Evolutionary conservation across 2,329 filamentous ascomycete genomes (phyloP).

Genomic region (Aspergillus pseudoglaucus): DNA sequence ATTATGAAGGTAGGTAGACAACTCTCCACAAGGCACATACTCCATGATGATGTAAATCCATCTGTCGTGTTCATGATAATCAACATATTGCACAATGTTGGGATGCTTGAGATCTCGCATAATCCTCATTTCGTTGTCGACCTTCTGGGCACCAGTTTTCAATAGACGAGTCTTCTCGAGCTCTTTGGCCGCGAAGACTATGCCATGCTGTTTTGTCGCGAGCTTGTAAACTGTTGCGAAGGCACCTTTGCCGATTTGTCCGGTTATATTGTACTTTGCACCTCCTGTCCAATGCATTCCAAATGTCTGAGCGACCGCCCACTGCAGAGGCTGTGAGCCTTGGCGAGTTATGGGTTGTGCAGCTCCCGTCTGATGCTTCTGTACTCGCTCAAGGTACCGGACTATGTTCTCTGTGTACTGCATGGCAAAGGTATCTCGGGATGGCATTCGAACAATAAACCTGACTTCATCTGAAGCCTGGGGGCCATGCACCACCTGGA

Average conservation of each 20-base stretch:
- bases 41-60: conserved; percentile 97
- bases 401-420: conserved; percentile 64
- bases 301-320: conserved; percentile 39
- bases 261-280: conserved; percentile 73
- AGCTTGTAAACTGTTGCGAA: conserved; percentile 93
- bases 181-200: conserved; percentile 85
- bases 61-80: conserved; percentile 74
- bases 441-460: conserved; percentile 81
- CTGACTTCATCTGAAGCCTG: conserved; percentile 56
- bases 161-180: conserved; percentile 89
- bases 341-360: conserved; percentile 18
- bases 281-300: conserved; percentile 78
- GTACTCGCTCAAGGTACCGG: conserved; percentile 53
- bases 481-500: conserved; percentile 57
- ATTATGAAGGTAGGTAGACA: conserved; percentile 64
- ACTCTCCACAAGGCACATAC: conserved; percentile 72
- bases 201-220: conserved; percentile 75
- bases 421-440: conserved; percentile 61
- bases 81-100: conserved; percentile 87
- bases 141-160: conserved; percentile 85
- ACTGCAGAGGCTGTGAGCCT: conserved; percentile 25
- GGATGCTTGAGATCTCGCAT: conserved; percentile 79
- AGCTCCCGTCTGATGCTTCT: conserved; percentile 16
- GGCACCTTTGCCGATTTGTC: conserved; percentile 80
- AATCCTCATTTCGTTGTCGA: conserved; percentile 95